These are phyloP conservation scores for Sparassis latifolia DNA, from an alignment of 1,284 basidiomycete species.

Conservation along the genomic window DNA sequence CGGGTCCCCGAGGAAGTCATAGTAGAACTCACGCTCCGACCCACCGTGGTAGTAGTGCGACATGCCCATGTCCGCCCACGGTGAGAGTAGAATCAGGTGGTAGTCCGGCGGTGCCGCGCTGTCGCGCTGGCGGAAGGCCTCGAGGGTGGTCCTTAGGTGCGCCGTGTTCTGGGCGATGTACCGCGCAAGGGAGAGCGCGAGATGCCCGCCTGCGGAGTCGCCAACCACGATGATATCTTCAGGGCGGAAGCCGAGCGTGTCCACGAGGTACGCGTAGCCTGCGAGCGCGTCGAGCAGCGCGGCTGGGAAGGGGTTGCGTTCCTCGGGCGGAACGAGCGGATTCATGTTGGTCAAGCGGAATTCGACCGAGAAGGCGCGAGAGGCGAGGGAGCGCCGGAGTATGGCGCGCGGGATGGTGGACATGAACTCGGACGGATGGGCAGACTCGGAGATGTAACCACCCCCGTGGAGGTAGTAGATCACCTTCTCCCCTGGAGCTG, in stretches of 20 bases:
- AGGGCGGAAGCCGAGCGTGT: too few relatives aligned
- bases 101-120: too few relatives aligned
- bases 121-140: too few relatives aligned
- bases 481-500: conserved; percentile 14
- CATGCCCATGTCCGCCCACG: not conserved
- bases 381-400: conserved; percentile 12
- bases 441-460: conserved; percentile 34
- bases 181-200: too few relatives aligned
- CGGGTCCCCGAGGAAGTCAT: not conserved
- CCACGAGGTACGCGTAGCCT: too few relatives aligned
- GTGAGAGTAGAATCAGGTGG: too few relatives aligned
- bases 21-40: not conserved
- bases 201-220: too few relatives aligned
- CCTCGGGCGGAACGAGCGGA: conserved; percentile 8
- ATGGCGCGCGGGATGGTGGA: conserved; percentile 22
- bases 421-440: conserved; percentile 30
- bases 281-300: too few relatives aligned
- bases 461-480: conserved; percentile 16
- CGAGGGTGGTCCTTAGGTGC: too few relatives aligned
- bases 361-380: conserved; percentile 28
- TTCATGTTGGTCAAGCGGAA: conserved; percentile 22
- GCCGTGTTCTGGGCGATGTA: too few relatives aligned
- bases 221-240: too few relatives aligned
- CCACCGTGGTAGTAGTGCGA: too few relatives aligned
- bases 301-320: conserved; percentile 4